Base-by-base conservation (phyloP, 306 rosid species). In the Parietaria judaica region DNA sequence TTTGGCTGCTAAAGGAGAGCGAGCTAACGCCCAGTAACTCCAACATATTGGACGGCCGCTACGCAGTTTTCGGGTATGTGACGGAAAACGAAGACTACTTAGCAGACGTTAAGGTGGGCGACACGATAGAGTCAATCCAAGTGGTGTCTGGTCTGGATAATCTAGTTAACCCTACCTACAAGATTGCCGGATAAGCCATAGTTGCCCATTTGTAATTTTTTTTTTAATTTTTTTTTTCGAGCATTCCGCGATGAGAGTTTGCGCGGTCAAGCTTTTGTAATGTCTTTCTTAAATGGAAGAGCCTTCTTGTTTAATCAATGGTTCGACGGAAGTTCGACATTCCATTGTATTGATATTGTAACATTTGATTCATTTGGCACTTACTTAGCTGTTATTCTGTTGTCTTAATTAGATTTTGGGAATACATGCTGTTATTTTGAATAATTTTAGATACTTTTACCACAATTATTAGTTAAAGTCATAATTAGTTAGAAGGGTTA, bases 71-170 rank as follows among this genome's bases (percentile, higher is more conserved):
- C 51, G 95, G 96, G 46, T 92, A 92, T 65, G 85, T 88, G 62
- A 88, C 86, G 14, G 74, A 88, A 67, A 92, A 88, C 64, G 90
- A 88, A 66, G 95, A 92, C 59, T 63, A n/a, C 51, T 80, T 92
- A 76, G 98, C 98, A 9, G 98, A 91, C 56, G 84, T 91, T 14
- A 91, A 88, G 75, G 99, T 92, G 59, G 99, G 99, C 59, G 99
- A 92, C 73, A 88, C 88, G 56, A 92, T 92, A 58, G 95, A 92
- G 72, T 92, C 99, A 3, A 74, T 92, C 34, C 85, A 88, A 71
- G 96, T 86, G 44, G 95, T 84, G 6, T 86, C 99, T 54, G 96
- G 96, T 60, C 67, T 92, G 4, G 94, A 92, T 68, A 88, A 88
- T 75, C 80, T 92, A 16, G 94, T 51, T 56, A 92, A 92, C 74